Base-by-base conservation (phyloP, 2,329 filamentous ascomycete species). In the Neonectria neomacrospora region DNA sequence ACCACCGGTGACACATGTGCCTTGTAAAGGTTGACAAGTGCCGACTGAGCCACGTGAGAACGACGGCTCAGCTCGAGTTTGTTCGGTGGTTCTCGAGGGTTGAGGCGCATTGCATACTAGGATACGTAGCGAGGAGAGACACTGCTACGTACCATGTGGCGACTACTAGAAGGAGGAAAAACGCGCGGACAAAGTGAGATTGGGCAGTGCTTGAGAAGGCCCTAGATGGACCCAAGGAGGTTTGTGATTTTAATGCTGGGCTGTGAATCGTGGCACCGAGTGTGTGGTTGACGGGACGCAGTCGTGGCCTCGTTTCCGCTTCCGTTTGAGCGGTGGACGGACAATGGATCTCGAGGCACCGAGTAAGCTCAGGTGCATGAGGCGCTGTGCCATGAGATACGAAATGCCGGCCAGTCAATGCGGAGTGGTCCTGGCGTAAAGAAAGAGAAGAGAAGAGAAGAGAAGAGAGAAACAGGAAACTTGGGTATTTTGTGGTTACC, bases 311-410 rank as follows among this genome's bases (percentile, higher is more conserved):
- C 12, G 18, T 50, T 60, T 42, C n/a, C 14, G 4, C 52, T n/a
- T n/a, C n/a, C n/a, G n/a, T n/a, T n/a, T 58, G 39, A 39, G 11
- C 6, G 16, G 23, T n/a, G 41, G 45, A 51, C 45, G n/a, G 32
- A 56, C 47, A 57, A 62, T 56, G 39, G 45, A 57, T 23, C 54
- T 39, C 53, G 41, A 54, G 48, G 44, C 32, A 42, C 44, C 22
- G 54, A 56, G 53, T 45, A 26, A 45, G 26, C 52, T 30, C 16
- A 16, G 23, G 52, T 14, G 37, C 39, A 44, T 26, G 11, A 48
- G 45, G 28, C 26, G 16, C 28, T 14, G 10, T 12, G 5, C 10
- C n/a, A 50, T 10, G 18, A 50, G 26, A 32, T 50, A 32, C 7
- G n/a, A 10, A 20, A 32, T n/a, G 16, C 10, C n/a, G n/a, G 9